A percentile compares a stretch with the other conserved stretches of the same genome.
Evolutionary conservation across 805 yeast genomes (phyloP).

Genomic region (Kodamaea laetipori): DNA sequence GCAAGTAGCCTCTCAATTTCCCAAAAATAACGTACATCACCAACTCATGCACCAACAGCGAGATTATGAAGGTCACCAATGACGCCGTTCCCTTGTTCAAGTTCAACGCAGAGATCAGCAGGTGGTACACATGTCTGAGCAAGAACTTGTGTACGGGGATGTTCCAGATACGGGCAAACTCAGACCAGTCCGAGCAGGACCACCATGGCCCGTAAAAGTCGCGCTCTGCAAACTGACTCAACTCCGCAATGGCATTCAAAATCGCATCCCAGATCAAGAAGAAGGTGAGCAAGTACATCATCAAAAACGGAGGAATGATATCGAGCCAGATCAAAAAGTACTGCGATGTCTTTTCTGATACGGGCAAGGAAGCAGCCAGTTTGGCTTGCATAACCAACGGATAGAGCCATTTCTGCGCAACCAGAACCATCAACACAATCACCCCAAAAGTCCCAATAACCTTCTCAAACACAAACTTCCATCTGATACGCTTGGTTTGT

Average conservation of each 20-base stretch:
- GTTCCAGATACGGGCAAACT: conserved; percentile 93
- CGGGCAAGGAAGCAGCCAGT: conserved; percentile 51
- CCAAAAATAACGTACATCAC: conserved; percentile 89
- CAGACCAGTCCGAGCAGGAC: conserved; percentile 93
- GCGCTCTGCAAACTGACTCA: conserved; percentile 84
- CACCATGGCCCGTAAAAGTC: conserved; percentile 97
- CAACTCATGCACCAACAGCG: conserved; percentile 84
- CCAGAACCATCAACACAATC: conserved; percentile 74
- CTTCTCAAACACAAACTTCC: conserved; percentile 69
- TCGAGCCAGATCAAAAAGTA: conserved; percentile 69
- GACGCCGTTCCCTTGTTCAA: conserved; percentile 71
- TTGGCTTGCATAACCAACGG: conserved; percentile 69
- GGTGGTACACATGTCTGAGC: conserved; percentile 90
- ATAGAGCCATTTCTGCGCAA: conserved; percentile 74
- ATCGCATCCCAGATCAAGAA: conserved; percentile 96
- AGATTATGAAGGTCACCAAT: conserved; percentile 72
- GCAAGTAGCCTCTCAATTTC: conserved; percentile 75
- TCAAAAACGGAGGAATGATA: conserved; percentile 75
- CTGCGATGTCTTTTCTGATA: conserved; percentile 41
- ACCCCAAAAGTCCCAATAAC: conserved; percentile 83
- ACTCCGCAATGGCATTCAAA: conserved; percentile 84
- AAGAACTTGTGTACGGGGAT: conserved; percentile 88
- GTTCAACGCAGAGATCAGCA: conserved; percentile 75
- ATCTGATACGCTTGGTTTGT: conserved; percentile 66
- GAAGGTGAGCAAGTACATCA: conserved; percentile 75